These are phyloP conservation scores for Trichoderma arundinaceum DNA, from an alignment of 2,329 filamentous ascomycete genomes.

Conservation along the genomic window DNA sequence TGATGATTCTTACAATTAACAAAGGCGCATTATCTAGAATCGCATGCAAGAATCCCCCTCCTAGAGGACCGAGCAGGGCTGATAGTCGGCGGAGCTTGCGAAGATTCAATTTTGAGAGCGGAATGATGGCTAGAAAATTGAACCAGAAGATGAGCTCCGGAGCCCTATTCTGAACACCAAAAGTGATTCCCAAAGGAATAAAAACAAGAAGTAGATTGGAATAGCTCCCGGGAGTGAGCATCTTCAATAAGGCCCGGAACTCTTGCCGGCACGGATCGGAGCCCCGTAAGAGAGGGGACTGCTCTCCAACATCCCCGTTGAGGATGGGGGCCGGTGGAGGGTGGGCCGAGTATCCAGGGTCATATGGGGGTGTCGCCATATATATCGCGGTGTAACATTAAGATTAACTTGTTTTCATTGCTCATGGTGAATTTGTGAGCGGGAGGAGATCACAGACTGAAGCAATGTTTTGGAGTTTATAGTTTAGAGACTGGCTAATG, in stretches of 20 bases:
- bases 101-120: slow-evolving; percentile 27
- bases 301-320: not conserved
- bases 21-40: slow-evolving; percentile 25
- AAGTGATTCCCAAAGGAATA: slow-evolving; percentile 13
- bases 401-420: not conserved
- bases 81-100: slow-evolving; percentile 21
- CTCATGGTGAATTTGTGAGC: not conserved
- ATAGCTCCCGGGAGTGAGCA: slow-evolving; percentile 24
- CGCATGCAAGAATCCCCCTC: slow-evolving; percentile 12
- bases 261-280: not conserved
- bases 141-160: slow-evolving; percentile 27
- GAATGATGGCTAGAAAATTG: slow-evolving; percentile 25
- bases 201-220: slow-evolving; percentile 23
- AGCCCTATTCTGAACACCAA: slow-evolving; percentile 12
- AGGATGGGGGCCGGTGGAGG: not conserved
- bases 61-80: slow-evolving; percentile 11
- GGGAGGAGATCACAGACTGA: not conserved
- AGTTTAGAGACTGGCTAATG: not conserved
- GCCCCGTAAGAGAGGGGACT: not conserved
- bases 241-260: not conserved
- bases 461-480: not conserved
- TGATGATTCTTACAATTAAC: slow-evolving; percentile 3
- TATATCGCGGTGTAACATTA: not conserved
- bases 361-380: not conserved
- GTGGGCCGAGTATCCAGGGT: not conserved